phyloP scores from a whole-genome alignment of 164 flowering plant genomes.

The Buxus sempervirens region DNA sequence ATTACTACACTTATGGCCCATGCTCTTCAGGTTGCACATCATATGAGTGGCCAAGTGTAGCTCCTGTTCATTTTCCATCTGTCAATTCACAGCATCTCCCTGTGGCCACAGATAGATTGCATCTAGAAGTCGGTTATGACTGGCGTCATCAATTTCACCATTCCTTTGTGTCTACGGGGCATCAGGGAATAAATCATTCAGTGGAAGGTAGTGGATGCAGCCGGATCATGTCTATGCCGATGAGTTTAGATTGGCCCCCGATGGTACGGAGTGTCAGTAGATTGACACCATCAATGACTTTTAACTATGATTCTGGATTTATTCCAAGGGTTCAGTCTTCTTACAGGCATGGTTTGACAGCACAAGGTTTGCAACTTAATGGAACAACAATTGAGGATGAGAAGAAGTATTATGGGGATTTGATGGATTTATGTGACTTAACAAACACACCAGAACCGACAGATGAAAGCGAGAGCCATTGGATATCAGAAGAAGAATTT shows the following conservation, averaged over 20 bases:
- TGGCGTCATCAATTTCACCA: conserved; percentile 67
- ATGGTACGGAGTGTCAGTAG: conserved; percentile 52
- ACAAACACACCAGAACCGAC: conserved; percentile 40
- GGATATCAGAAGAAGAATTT: conserved; percentile 85
- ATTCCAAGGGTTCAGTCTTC: conserved; percentile 53
- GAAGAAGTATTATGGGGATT: conserved; percentile 47
- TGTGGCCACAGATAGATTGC: conserved; percentile 86
- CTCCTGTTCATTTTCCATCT: conserved; percentile 51
- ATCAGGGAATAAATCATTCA: conserved; percentile 52
- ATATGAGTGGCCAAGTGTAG: conserved; percentile 79
- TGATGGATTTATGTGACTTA: conserved; percentile 46
- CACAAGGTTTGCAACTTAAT: conserved; percentile 41
- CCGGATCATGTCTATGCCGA: conserved; percentile 43
- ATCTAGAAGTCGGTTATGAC: conserved; percentile 82
- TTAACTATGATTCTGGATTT: conserved; percentile 70
- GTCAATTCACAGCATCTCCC: conserved; percentile 58
- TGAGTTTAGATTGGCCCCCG: conserved; percentile 97
- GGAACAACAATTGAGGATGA: conserved; percentile 47
- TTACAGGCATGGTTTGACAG: conserved; percentile 42
- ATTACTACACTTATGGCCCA: conserved; percentile 22
- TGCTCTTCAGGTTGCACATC: conserved; percentile 45
- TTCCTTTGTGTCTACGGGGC: conserved; percentile 54
- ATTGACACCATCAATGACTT: conserved; percentile 48
- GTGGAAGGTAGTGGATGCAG: conserved; percentile 48
- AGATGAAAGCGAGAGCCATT: conserved; percentile 68